These are phyloP conservation scores for Themeda triandra DNA, from an alignment of 176 grass and related monocot species.

Conservation along the genomic window DNA sequence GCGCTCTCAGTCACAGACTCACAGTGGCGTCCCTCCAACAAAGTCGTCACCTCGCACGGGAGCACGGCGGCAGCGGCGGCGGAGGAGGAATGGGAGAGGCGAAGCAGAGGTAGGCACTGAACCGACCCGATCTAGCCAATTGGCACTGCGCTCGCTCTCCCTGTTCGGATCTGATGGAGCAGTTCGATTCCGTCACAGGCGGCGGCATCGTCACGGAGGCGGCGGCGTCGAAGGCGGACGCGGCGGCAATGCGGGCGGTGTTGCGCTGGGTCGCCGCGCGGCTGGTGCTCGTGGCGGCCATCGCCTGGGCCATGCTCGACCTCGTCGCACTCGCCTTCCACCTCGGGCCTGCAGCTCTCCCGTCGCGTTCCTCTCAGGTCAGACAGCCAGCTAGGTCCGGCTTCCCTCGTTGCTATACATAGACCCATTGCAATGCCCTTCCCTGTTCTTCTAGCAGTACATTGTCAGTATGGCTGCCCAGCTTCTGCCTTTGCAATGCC, in stretches of 20 bases:
- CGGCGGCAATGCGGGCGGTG: slow-evolving; percentile 38
- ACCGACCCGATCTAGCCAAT: neutral
- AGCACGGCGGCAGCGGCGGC: neutral
- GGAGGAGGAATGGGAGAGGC: slow-evolving; percentile 36
- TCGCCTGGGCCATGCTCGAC: slow-evolving; percentile 71
- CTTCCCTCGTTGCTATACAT: no score
- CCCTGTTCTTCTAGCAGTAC: no score
- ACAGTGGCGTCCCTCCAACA: no score
- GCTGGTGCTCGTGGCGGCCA: slow-evolving; percentile 67
- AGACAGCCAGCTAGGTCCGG: neutral
- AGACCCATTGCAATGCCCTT: no score
- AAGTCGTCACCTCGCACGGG: neutral
- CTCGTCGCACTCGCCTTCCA: slow-evolving; percentile 84
- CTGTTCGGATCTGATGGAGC: neutral
- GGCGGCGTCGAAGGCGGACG: slow-evolving; percentile 18
- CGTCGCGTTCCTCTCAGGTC: slow-evolving; percentile 74
- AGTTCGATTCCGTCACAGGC: neutral
- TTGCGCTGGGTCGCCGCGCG: slow-evolving; percentile 66
- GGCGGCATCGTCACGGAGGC: slow-evolving; percentile 21
- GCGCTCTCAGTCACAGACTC: no score
- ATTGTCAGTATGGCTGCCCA: no score
- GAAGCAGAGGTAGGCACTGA: slow-evolving; percentile 44
- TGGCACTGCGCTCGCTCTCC: neutral
- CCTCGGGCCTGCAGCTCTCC: slow-evolving; percentile 81
- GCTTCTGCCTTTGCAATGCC: no score